Percentiles rank a stretch among this genome's conserved stretches.
These are phyloP conservation scores for Paramecium primaurelia DNA, from an alignment of 73 alveolate species.

Conservation along the genomic window DNA sequence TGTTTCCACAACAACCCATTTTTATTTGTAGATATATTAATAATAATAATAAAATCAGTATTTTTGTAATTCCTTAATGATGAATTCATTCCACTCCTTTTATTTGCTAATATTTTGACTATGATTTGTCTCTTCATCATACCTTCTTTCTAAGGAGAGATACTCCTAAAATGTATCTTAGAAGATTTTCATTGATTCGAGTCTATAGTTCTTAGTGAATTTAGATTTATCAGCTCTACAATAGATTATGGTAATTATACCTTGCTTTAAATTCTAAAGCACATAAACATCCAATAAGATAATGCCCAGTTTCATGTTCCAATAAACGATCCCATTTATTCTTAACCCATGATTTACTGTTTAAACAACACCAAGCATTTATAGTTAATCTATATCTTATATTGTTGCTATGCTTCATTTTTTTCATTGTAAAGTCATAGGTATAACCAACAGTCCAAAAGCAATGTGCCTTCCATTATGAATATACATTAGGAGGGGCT, in stretches of 20 bases:
- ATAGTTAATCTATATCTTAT: neutral
- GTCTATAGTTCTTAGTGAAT: slow-evolving; percentile 3
- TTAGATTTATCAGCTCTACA: slow-evolving; percentile 18
- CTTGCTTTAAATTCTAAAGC: slow-evolving; percentile 54
- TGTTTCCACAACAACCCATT: slow-evolving; percentile 4
- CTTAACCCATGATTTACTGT: slow-evolving; percentile 40
- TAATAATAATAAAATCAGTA: neutral
- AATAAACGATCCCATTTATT: slow-evolving; percentile 35
- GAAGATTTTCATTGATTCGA: neutral
- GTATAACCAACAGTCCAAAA: slow-evolving; percentile 26
- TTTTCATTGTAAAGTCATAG: neutral
- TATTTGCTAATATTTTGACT: neutral
- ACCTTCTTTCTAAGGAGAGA: neutral
- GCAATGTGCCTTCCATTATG: slow-evolving; percentile 27
- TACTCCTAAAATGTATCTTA: slow-evolving; percentile 25
- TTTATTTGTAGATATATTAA: neutral
- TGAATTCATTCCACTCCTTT: slow-evolving; percentile 23
- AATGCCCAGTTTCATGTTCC: slow-evolving; percentile 59
- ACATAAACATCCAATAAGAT: slow-evolving; percentile 56
- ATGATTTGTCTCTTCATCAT: slow-evolving; percentile 3
- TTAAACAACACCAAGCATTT: slow-evolving; percentile 17
- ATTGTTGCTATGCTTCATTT: slow-evolving; percentile 9
- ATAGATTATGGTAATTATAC: neutral
- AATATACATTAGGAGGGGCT: neutral
- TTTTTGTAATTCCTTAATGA: neutral